These are phyloP conservation scores for Arthroderma sp. DNA, from an alignment of 2,329 filamentous ascomycete species.

Conservation along the genomic window DNA sequence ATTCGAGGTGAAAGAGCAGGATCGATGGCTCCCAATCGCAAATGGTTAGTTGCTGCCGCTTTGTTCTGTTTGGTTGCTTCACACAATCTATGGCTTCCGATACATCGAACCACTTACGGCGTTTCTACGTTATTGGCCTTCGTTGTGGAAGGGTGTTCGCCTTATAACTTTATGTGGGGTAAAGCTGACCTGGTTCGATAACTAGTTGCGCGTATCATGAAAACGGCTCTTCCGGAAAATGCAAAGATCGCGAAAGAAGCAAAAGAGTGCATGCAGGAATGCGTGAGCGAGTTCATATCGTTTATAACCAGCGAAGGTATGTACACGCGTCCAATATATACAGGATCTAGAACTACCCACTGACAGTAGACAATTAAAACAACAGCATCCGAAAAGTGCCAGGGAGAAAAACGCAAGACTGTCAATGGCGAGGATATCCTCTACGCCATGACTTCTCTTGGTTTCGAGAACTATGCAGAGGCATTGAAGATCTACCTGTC, in stretches of 20 bases:
- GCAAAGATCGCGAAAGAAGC: slow-evolving; percentile 98
- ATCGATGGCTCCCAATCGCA: slow-evolving; percentile 98
- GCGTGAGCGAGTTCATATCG: slow-evolving; percentile 98
- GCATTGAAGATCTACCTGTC: slow-evolving; percentile 96
- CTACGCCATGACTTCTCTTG: slow-evolving; percentile 96
- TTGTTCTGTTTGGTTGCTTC: slow-evolving; percentile 13
- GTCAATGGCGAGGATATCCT: slow-evolving; percentile 98
- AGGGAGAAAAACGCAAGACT: slow-evolving; percentile 98
- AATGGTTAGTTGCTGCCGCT: slow-evolving; percentile 72
- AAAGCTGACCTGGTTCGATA: not conserved
- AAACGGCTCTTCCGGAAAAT: slow-evolving; percentile 90
- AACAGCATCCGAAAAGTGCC: slow-evolving; percentile 93
- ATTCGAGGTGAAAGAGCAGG: slow-evolving; percentile 99
- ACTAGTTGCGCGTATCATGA: slow-evolving; percentile 98
- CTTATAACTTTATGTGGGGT: not conserved
- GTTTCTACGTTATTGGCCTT: slow-evolving; percentile 5
- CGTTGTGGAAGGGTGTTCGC: slow-evolving; percentile 10
- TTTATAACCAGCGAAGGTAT: slow-evolving; percentile 98
- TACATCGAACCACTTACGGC: slow-evolving; percentile 36
- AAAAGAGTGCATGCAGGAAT: slow-evolving; percentile 99
- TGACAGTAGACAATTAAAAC: slow-evolving; percentile 1
- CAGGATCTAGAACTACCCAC: not conserved
- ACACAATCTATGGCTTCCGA: slow-evolving; percentile 32
- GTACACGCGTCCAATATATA: slow-evolving; percentile 17
- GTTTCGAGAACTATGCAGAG: slow-evolving; percentile 97